Percentiles rank a stretch among this genome's conserved stretches.
These are phyloP conservation scores for Alloteropsis semialata DNA, from an alignment of 176 grass and related monocot genomes.

Conservation along the genomic window DNA sequence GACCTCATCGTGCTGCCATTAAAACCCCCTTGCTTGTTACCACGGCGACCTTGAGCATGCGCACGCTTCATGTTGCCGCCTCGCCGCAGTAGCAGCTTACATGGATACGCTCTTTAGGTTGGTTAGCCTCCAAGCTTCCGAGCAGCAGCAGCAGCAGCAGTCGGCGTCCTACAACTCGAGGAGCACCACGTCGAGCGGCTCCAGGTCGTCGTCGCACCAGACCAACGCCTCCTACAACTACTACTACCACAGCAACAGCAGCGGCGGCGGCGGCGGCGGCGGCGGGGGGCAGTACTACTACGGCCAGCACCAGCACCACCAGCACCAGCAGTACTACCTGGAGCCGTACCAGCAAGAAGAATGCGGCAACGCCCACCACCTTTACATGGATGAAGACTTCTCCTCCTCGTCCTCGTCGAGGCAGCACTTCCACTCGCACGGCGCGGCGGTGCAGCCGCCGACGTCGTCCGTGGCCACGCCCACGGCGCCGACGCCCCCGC, in stretches of 20 bases:
- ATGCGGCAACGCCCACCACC: conserved; percentile 73
- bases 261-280: conserved; percentile 29
- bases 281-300: conserved; percentile 52
- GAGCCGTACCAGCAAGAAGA: conserved; percentile 76
- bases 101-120: conserved; percentile 99
- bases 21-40: conserved; percentile 46
- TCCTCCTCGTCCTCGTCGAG: conserved; percentile 90
- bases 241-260: conserved; percentile 51
- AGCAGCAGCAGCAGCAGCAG: conserved; percentile 62
- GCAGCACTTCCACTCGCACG: conserved; percentile 67
- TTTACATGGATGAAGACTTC: conserved; percentile 99
- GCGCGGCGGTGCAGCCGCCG: conserved; percentile 37
- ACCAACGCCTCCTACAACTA: conserved; percentile 72
- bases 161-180: conserved; percentile 81
- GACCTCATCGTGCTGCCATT: conserved; percentile 32
- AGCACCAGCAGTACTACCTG: conserved; percentile 55
- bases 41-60: conserved; percentile 24
- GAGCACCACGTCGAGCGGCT: conserved; percentile 84
- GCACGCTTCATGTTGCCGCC: conserved; percentile 43
- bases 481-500: conserved; percentile 48
- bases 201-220: conserved; percentile 69
- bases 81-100: conserved; percentile 39
- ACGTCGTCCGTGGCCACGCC: conserved; percentile 44
- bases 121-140: conserved; percentile 84
- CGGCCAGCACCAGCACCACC: conserved; percentile 29